These are phyloP conservation scores for Sinapis alba DNA, from an alignment of 441 rosid species.

Conservation along the genomic window DNA sequence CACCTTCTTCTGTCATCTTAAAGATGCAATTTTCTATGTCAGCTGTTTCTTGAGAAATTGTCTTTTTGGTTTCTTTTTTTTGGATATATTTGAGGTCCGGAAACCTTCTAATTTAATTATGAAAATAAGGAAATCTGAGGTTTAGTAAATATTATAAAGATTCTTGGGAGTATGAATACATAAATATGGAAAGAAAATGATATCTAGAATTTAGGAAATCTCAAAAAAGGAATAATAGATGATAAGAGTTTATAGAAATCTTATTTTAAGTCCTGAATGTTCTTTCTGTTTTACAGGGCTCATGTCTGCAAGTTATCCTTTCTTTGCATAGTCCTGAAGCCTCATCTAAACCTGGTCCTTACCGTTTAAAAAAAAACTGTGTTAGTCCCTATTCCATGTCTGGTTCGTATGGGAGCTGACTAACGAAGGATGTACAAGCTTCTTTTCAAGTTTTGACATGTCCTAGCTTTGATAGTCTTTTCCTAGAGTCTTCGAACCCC, in stretches of 20 bases:
- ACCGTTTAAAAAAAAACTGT: neutral
- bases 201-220: neutral
- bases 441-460: constrained; percentile 40
- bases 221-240: neutral
- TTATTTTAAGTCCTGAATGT: neutral
- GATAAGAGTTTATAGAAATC: neutral
- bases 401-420: constrained; percentile 23
- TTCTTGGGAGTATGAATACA: neutral
- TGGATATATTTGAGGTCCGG: too few species aligned
- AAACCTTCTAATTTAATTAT: too few species aligned
- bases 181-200: neutral
- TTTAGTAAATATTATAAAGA: neutral
- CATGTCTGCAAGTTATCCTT: constrained; percentile 49
- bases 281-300: constrained; percentile 53
- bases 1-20: neutral
- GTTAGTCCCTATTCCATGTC: constrained; percentile 14
- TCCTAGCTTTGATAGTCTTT: constrained; percentile 47
- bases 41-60: too few species aligned
- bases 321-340: constrained; percentile 53
- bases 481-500: constrained; percentile 42
- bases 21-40: too few species aligned
- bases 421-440: constrained; percentile 41
- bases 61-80: too few species aligned
- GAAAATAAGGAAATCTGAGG: neutral
- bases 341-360: constrained; percentile 34